These are phyloP conservation scores for Penicillium sp. DNA, from an alignment of 2,329 filamentous ascomycete species.

Conservation along the genomic window DNA sequence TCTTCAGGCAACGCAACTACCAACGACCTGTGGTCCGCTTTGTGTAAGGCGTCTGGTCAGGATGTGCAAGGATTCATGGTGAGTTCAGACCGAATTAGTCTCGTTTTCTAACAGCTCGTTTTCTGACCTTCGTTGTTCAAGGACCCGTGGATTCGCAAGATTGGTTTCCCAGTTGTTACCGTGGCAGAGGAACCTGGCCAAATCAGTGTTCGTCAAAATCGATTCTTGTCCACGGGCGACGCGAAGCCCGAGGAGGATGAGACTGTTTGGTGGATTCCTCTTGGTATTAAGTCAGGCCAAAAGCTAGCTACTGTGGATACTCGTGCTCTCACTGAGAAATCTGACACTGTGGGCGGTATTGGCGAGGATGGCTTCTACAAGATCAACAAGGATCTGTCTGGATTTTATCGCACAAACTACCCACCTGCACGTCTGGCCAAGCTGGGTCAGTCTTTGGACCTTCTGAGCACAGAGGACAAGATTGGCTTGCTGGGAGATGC, in stretches of 20 bases:
- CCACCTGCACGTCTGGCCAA: slow-evolving; percentile 76
- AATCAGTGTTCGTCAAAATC: slow-evolving; percentile 75
- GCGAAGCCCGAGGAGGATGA: slow-evolving; percentile 85
- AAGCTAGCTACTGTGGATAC: slow-evolving; percentile 59
- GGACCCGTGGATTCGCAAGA: slow-evolving; percentile 88
- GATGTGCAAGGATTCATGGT: slow-evolving; percentile 84
- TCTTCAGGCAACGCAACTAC: slow-evolving; percentile 70
- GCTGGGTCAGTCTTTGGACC: slow-evolving; percentile 70
- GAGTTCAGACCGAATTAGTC: slow-evolving; percentile 7
- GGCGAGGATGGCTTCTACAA: slow-evolving; percentile 85
- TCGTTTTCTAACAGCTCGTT: background rate
- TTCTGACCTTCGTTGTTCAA: slow-evolving; percentile 21
- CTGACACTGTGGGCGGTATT: slow-evolving; percentile 62
- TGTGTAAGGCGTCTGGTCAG: slow-evolving; percentile 80
- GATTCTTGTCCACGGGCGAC: slow-evolving; percentile 89
- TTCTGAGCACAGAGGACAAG: slow-evolving; percentile 79
- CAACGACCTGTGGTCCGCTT: slow-evolving; percentile 80
- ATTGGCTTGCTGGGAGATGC: slow-evolving; percentile 89
- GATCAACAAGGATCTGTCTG: slow-evolving; percentile 82
- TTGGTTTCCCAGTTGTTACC: slow-evolving; percentile 87
- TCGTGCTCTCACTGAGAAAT: slow-evolving; percentile 68
- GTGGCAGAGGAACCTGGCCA: slow-evolving; percentile 78
- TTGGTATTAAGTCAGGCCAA: slow-evolving; percentile 74
- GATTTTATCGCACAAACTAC: slow-evolving; percentile 91
- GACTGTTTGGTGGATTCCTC: slow-evolving; percentile 92